phyloP scores from a whole-genome alignment of 2,329 filamentous ascomycete species.

The Alternaria conjuncta region DNA sequence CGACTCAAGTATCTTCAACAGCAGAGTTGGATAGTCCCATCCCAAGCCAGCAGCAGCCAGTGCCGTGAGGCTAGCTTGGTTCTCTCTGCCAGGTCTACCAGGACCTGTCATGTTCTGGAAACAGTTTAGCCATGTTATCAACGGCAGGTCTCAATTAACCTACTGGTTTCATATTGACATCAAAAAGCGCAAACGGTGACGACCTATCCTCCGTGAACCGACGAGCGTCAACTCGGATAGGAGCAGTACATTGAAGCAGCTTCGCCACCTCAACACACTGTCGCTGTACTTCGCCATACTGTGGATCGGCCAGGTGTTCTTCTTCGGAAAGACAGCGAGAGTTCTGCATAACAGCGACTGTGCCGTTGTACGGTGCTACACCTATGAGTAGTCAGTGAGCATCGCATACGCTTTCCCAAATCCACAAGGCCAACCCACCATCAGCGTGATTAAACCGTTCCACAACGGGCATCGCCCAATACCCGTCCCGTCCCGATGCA shows the following conservation, averaged over 20 bases:
- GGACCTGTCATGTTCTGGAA: not conserved
- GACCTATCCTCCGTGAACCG: not conserved
- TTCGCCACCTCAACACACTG: not conserved
- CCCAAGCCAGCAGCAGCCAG: not conserved
- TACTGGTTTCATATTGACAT: not conserved
- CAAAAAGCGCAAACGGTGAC: not conserved
- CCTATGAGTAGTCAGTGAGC: fast-evolving
- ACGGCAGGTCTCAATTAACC: fast-evolving
- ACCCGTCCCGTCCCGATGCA: not conserved
- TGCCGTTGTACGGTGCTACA: not conserved
- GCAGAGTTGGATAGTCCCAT: not conserved
- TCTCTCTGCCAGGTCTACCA: not conserved
- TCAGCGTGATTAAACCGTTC: not conserved
- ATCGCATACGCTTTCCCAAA: fast-evolving
- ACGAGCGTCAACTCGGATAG: not conserved
- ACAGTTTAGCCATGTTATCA: not conserved
- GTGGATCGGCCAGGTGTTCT: fast-evolving
- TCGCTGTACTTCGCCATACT: not conserved
- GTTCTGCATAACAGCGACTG: not conserved
- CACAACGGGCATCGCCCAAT: not conserved
- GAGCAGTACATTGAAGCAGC: not conserved
- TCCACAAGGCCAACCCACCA: fast-evolving
- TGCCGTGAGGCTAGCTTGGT: not conserved
- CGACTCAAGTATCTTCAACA: not conserved
- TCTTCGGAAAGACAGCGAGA: not conserved